These are phyloP conservation scores for Phytophthora niederhauseri DNA, from an alignment of 352 stramenopile genomes.

Conservation along the genomic window DNA sequence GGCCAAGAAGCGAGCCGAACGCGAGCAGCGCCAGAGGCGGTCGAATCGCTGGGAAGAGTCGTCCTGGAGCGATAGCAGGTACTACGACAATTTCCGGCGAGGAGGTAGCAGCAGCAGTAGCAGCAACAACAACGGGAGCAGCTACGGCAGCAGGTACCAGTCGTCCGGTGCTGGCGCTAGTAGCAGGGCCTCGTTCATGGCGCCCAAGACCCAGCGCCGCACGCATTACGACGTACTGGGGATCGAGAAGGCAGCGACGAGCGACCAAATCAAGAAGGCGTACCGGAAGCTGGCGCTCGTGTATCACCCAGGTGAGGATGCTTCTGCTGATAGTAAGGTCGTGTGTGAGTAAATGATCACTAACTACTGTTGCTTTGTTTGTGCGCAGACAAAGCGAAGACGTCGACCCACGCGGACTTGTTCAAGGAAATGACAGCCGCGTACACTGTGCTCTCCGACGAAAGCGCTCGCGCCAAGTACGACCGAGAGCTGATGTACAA, in stretches of 20 bases:
- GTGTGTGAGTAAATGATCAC: not conserved
- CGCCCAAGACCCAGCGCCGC: slow-evolving; percentile 37
- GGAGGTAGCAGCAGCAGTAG: slow-evolving; percentile 20
- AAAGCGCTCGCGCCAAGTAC: slow-evolving; percentile 59
- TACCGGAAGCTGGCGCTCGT: slow-evolving; percentile 89
- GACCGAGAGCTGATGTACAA: slow-evolving; percentile 73
- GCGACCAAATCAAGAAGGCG: slow-evolving; percentile 87
- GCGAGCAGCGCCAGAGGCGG: slow-evolving; percentile 49
- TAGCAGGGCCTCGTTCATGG: slow-evolving; percentile 42
- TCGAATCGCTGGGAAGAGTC: slow-evolving; percentile 38
- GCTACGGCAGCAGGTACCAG: slow-evolving; percentile 25
- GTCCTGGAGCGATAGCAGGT: slow-evolving; percentile 60
- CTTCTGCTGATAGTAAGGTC: not conserved
- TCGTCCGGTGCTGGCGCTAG: slow-evolving; percentile 13
- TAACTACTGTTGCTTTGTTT: slow-evolving; percentile 13
- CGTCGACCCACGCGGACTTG: slow-evolving; percentile 57
- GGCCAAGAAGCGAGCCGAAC: slow-evolving; percentile 48
- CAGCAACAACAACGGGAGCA: slow-evolving; percentile 9
- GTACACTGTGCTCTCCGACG: slow-evolving; percentile 85
- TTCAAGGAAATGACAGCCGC: slow-evolving; percentile 90
- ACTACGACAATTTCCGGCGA: slow-evolving; percentile 56
- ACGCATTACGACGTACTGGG: slow-evolving; percentile 88
- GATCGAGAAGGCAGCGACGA: slow-evolving; percentile 56
- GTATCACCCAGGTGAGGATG: slow-evolving; percentile 80
- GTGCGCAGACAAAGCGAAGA: slow-evolving; percentile 75